phyloP scores from a whole-genome alignment of 129 eudicot genomes.

The Saussurea involucrata region DNA sequence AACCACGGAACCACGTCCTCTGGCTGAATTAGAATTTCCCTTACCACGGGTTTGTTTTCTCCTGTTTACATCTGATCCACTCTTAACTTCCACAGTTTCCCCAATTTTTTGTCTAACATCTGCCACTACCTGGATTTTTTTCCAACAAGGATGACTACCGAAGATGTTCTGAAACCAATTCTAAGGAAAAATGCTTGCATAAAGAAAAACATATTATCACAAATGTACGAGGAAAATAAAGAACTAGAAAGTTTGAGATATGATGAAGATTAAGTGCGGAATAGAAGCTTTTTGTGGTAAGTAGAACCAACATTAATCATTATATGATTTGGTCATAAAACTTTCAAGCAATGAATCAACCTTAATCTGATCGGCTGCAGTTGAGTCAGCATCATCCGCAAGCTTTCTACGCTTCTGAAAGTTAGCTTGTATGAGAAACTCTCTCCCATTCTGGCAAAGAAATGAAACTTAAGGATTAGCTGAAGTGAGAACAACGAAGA shows the following conservation, averaged over 20 bases:
- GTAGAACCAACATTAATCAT: not conserved
- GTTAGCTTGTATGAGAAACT: slow-evolving; percentile 86
- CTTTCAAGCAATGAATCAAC: slow-evolving; percentile 30
- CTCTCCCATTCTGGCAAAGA: slow-evolving; percentile 67
- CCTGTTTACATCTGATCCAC: slow-evolving; percentile 51
- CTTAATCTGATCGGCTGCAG: slow-evolving; percentile 52
- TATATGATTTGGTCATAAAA: not conserved
- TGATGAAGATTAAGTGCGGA: not conserved
- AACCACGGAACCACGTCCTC: slow-evolving; percentile 68
- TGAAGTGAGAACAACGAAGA: not conserved
- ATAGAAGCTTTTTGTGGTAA: slow-evolving; percentile 11
- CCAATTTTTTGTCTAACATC: slow-evolving; percentile 51
- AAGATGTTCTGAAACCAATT: slow-evolving; percentile 12
- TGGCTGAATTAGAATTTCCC: slow-evolving; percentile 58
- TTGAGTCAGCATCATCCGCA: slow-evolving; percentile 46
- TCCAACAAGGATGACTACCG: slow-evolving; percentile 9
- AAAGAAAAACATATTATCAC: not conserved
- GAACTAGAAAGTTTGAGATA: not conserved
- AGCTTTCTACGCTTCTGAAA: slow-evolving; percentile 83
- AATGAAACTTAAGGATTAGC: slow-evolving; percentile 10
- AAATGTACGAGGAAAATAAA: not conserved
- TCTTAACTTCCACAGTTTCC: slow-evolving; percentile 46
- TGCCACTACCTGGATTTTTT: slow-evolving; percentile 40
- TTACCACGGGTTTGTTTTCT: slow-evolving; percentile 78
- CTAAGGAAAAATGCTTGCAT: not conserved